Conservation (phyloP, 345 rosid genomes). For the Populus deltoides region DNA sequence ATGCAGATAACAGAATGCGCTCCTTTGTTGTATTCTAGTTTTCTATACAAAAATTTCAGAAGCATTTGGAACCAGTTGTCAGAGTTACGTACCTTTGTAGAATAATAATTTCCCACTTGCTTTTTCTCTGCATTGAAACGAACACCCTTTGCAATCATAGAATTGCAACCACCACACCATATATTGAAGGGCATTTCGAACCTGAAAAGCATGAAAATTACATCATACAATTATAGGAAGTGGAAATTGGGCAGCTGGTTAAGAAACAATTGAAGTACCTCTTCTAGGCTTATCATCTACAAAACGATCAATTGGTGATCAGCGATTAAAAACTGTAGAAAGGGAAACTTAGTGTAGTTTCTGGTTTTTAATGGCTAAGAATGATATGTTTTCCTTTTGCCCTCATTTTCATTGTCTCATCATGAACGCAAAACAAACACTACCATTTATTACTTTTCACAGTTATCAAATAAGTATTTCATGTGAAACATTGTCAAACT, state of each 20-base stretch:
- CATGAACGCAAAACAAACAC: not conserved
- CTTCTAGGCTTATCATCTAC: not conserved
- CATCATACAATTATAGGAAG: not conserved
- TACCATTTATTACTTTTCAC: not conserved
- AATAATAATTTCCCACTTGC: slow-evolving; percentile 97
- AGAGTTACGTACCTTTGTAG: slow-evolving; percentile 77
- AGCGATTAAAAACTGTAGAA: not conserved
- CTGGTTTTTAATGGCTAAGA: too few relatives aligned
- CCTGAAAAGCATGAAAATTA: slow-evolving; percentile 40
- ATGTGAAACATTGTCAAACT: not conserved
- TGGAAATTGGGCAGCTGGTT: not conserved
- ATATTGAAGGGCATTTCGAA: slow-evolving; percentile 94
- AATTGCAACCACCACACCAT: slow-evolving; percentile 98
- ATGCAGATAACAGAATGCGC: not conserved
- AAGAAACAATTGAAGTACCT: not conserved
- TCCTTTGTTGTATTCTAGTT: not conserved
- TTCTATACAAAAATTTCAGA: not conserved
- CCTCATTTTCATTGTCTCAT: not conserved
- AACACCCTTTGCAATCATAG: slow-evolving; percentile 98
- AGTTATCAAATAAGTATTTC: not conserved
- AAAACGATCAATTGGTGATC: not conserved
- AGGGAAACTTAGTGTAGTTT: not conserved
- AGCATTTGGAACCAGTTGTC: not conserved
- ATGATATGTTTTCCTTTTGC: not conserved
- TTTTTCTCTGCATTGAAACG: slow-evolving; percentile 95